Percentiles rank a stretch among this genome's conserved stretches.
These are phyloP conservation scores for Emmonsia crescens DNA, from an alignment of 2,329 filamentous ascomycete genomes.

Conservation along the genomic window DNA sequence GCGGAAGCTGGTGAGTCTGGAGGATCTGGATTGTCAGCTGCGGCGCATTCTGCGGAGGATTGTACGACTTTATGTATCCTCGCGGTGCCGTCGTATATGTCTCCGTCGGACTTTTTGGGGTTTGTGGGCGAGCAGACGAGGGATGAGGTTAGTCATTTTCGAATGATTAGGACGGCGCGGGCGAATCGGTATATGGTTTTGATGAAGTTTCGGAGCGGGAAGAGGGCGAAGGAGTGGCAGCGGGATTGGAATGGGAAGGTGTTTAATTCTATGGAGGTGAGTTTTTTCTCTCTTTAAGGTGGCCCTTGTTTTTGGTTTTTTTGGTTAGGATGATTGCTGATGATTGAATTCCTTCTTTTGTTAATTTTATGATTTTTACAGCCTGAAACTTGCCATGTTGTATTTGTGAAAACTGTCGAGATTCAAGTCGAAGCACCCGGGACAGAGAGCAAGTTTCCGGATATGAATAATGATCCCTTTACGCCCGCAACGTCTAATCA, in stretches of 20 bases:
- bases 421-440: constrained; percentile 40
- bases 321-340: constrained; percentile 11
- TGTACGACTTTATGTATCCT: constrained; percentile 88
- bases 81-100: constrained; percentile 88
- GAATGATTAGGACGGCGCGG: constrained; percentile 81
- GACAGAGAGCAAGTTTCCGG: constrained; percentile 43
- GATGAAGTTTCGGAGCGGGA: constrained; percentile 76
- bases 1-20: not conserved
- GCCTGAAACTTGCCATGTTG: constrained; percentile 90
- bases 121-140: constrained; percentile 84
- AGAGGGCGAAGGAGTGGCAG: constrained; percentile 67
- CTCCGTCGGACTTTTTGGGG: constrained; percentile 78
- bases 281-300: constrained; percentile 20
- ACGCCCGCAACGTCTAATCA: constrained; percentile 34
- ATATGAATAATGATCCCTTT: constrained; percentile 55
- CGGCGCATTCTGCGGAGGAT: constrained; percentile 36
- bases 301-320: constrained; percentile 1
- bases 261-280: constrained; percentile 82
- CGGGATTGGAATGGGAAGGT: constrained; percentile 83
- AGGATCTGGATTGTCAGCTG: not conserved
- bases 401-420: constrained; percentile 85
- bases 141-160: constrained; percentile 79
- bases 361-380: constrained; percentile 22
- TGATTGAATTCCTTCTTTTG: not conserved
- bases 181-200: constrained; percentile 91